A percentile compares a stretch with the other conserved stretches of the same genome.
Evolutionary conservation across 768 basidiomycete species (phyloP).

Genomic region (Leccinum pellstonianum): DNA sequence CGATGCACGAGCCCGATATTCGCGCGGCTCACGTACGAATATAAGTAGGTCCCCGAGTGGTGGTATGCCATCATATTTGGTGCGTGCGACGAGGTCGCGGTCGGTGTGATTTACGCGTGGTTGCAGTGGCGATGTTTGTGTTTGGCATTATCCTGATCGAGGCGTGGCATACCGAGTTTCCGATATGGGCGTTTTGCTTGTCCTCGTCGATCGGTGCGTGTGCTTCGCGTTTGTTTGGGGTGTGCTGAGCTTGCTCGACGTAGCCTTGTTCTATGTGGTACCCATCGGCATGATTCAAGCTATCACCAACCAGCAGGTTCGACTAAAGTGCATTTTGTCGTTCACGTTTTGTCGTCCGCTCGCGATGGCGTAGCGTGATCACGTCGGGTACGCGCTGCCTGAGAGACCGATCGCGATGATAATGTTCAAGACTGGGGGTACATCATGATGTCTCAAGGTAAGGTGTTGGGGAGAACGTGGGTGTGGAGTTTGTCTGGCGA

Average conservation of each 20-base stretch:
- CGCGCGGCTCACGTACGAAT: conserved; percentile 57
- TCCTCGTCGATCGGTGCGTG: conserved; percentile 27
- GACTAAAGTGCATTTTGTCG: conserved; percentile 37
- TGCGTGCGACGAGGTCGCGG: conserved; percentile 5
- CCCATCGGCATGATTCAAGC: conserved; percentile 78
- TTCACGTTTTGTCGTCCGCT: not conserved
- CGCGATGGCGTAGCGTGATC: conserved; percentile 44
- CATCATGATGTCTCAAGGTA: conserved; percentile 53
- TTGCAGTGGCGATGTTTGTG: conserved; percentile 46
- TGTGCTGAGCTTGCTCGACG: not conserved
- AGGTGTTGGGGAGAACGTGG: not conserved
- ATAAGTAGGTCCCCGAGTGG: conserved; percentile 60
- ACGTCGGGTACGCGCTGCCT: conserved; percentile 57
- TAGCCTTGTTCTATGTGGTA: conserved; percentile 61
- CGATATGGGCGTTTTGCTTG: conserved; percentile 43
- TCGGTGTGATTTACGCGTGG: not conserved
- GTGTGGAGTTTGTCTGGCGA: not conserved
- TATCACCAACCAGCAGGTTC: conserved; percentile 77
- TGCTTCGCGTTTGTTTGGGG: conserved; percentile 6
- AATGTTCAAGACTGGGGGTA: conserved; percentile 80
- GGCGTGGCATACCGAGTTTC: conserved; percentile 54
- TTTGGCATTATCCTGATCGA: conserved; percentile 60
- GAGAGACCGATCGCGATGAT: conserved; percentile 76
- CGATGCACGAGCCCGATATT: conserved; percentile 74
- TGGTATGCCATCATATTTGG: conserved; percentile 45